A percentile compares a stretch with the other conserved stretches of the same genome.
Conservation (phyloP, 768 basidiomycete genomes). For the Gloeophyllum trabeum region DNA sequence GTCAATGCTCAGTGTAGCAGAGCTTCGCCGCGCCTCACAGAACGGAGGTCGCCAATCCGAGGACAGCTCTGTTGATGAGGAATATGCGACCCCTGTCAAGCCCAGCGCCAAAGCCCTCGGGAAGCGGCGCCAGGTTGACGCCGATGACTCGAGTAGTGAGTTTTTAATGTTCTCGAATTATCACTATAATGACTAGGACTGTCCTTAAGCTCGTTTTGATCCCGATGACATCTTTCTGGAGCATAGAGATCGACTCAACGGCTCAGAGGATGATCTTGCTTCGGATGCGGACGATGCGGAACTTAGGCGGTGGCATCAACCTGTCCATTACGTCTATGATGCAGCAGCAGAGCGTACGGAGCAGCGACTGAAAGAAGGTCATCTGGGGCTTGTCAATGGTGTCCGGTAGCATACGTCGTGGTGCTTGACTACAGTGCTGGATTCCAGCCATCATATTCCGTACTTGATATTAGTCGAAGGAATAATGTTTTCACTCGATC, state of each 20-base stretch:
- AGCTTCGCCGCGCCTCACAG: no score
- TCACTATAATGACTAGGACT: no score
- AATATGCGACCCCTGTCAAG: constrained; percentile 28
- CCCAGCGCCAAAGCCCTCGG: constrained; percentile 87
- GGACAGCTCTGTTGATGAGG: constrained; percentile 22
- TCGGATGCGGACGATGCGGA: constrained; percentile 40
- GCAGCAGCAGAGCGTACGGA: constrained; percentile 77
- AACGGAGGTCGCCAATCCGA: constrained; percentile 10
- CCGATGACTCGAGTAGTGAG: constrained; percentile 33
- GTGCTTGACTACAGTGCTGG: no score
- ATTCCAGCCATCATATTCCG: no score
- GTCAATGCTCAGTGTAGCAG: no score
- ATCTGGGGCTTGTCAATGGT: constrained; percentile 15
- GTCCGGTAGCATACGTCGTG: constrained; percentile 18
- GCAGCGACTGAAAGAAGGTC: constrained; percentile 38
- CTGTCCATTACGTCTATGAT: constrained; percentile 79
- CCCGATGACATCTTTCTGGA: constrained; percentile 46
- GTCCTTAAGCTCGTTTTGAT: constrained; percentile 41
- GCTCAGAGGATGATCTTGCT: constrained; percentile 21
- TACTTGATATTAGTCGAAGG: no score
- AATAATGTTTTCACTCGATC: no score
- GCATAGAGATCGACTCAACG: constrained; percentile 20
- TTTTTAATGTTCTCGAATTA: no score
- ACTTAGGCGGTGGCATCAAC: constrained; percentile 26
- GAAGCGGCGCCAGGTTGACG: constrained; percentile 57